Base-by-base conservation (phyloP, 352 stramenopile genomes). In the Globisporangium solare region DNA sequence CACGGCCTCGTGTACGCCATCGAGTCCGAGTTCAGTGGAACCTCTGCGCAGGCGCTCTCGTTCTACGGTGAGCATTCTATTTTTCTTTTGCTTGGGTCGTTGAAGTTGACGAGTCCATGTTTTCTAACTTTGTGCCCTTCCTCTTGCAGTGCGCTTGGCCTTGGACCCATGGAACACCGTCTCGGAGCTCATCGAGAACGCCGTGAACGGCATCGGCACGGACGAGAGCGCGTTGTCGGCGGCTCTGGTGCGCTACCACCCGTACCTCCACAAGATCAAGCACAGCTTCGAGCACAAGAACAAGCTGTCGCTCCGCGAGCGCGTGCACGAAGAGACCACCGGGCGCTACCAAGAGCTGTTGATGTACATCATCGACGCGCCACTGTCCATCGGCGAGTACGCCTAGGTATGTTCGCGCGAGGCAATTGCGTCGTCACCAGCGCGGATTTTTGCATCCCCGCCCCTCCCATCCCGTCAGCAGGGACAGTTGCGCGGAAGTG, bases 1-100 rank as follows among this genome's bases (percentile, higher is more conserved):
- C 74, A 86, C 61, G 71, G 67, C 20, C 54, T 90, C 51, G 51
- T 76, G 22, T 40, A 74, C 53, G 83, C 80, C 32, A 81, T 90
- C 35, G 66, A 89, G 48, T 75, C 51, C 43, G 83, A 92, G 64
- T 92, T 90, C 63, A 80, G 74, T 55, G 75, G 76, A 15, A 73
- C 76, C 18, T 70, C 76, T n/a, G 54, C 66, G 39, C 55, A 69
- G 1, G 75, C 79, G 11, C 68, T 90, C 20, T 60, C 58, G 5
- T 90, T 74, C 58, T 86, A 86, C 22, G 64, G 68, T 82, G 65
- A n/a, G 27, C 40, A 5, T 46, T 46, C 20, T 15, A 32, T 27
- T 32, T 42, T 11, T 35, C 20, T 12, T 12, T 31, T 47, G 13
- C 24, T 47, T 43, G 39, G 13, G 13, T 18, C 7, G 39, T 43